Conservation (phyloP, 2,329 filamentous ascomycete genomes). For the Diaporthe capsici region DNA sequence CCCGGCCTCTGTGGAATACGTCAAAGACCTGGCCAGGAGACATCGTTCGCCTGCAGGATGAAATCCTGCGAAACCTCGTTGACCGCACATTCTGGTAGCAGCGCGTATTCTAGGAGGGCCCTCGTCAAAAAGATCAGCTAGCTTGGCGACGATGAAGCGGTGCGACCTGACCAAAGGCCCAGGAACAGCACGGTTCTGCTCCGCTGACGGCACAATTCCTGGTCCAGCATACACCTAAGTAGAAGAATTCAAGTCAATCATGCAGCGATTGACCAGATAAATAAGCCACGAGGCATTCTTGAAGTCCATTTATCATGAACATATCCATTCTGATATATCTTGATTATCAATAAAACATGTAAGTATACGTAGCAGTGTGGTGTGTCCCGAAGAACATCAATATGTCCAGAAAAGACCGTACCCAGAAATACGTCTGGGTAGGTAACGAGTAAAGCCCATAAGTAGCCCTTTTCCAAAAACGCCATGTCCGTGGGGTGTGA, state of each 20-base stretch:
- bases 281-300: not conserved
- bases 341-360: conserved; percentile 35
- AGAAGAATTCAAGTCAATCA: not conserved
- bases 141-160: not conserved
- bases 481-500: conserved; percentile 1
- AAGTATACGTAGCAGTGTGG: conserved; percentile 8
- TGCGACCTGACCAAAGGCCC: not conserved
- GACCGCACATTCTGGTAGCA: not conserved
- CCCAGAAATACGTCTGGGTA: conserved; percentile 1
- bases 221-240: not conserved
- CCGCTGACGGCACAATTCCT: not conserved
- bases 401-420: conserved; percentile 26
- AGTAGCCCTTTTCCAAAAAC: conserved; percentile 17
- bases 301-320: not conserved
- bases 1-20: no score
- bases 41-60: no score
- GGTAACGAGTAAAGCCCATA: not conserved
- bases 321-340: conserved; percentile 11
- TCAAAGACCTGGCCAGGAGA: not conserved
- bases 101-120: not conserved
- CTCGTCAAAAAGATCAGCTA: no score
- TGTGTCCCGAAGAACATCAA: not conserved
- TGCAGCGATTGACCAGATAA: not conserved
- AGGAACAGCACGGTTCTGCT: not conserved
- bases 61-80: no score